These are phyloP conservation scores for Blakeslea trispora DNA, from an alignment of 371 early-diverging fungal genomes.

Conservation along the genomic window DNA sequence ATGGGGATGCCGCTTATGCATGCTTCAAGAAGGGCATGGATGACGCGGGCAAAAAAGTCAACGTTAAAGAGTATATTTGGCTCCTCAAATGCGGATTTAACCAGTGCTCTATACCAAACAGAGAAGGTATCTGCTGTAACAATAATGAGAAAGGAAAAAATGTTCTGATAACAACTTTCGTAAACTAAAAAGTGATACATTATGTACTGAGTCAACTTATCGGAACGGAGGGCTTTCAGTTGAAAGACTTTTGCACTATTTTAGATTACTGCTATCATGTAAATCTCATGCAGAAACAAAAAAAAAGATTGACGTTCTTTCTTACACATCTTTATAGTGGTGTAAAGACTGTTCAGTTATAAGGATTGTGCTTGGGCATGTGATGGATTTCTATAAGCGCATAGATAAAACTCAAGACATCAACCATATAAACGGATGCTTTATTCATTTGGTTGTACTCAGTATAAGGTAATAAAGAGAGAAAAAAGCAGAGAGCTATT, in stretches of 20 bases:
- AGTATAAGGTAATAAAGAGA: background rate
- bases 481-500: background rate
- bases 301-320: too few species aligned
- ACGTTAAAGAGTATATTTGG: conserved; percentile 1
- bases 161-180: too few species aligned
- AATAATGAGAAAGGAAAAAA: background rate
- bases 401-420: background rate
- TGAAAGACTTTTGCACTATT: background rate
- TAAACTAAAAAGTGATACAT: background rate
- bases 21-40: conserved; percentile 4
- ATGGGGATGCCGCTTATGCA: conserved; percentile 1
- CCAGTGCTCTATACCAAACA: background rate
- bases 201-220: background rate
- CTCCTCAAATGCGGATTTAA: background rate
- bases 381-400: background rate
- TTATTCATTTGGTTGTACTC: background rate
- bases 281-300: background rate
- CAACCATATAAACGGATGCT: background rate
- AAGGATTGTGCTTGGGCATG: background rate
- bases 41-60: background rate
- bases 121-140: background rate
- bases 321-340: background rate
- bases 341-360: background rate
- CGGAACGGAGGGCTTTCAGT: background rate
- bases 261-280: conserved; percentile 1